Percentiles rank a stretch among this genome's conserved stretches.
Evolutionary conservation across 208 protist genomes (phyloP).

Genomic region (Trypanosoma theileri): DNA sequence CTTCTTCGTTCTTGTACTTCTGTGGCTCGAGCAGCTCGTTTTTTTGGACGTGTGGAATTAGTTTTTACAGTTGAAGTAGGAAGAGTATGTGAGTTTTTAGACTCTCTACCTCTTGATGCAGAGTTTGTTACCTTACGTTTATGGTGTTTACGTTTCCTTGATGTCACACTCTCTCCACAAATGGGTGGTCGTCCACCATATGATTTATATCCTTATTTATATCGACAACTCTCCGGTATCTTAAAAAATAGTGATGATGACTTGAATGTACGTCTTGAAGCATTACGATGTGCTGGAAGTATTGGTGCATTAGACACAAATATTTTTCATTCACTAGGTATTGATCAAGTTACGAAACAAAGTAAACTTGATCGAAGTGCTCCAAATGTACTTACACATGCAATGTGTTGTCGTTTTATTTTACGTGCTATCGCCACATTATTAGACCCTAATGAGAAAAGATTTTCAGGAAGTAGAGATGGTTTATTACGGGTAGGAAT

Average conservation of each 20-base stretch:
- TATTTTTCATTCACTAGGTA: constrained; percentile 64
- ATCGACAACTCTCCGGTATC: constrained; percentile 57
- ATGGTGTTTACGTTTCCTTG: constrained; percentile 73
- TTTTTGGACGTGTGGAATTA: constrained; percentile 48
- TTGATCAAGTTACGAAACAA: constrained; percentile 31
- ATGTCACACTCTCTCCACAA: constrained; percentile 59
- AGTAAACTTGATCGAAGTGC: constrained; percentile 28
- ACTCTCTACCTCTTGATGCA: constrained; percentile 54
- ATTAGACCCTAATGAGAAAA: constrained; percentile 52
- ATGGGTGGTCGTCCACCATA: constrained; percentile 69
- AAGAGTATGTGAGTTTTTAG: constrained; percentile 59
- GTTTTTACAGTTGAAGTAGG: constrained; percentile 63
- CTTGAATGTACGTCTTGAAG: constrained; percentile 74
- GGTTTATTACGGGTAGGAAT: constrained; percentile 51
- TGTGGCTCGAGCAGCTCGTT: constrained; percentile 53
- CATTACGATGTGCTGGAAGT: constrained; percentile 68
- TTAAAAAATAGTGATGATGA: constrained; percentile 68
- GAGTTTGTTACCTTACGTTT: constrained; percentile 56
- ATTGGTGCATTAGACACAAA: constrained; percentile 80
- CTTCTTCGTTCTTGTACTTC: constrained; percentile 78
- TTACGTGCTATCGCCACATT: constrained; percentile 56
- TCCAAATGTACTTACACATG: constrained; percentile 36
- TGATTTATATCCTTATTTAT: constrained; percentile 69
- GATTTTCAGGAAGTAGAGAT: constrained; percentile 44
- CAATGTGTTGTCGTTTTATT: constrained; percentile 72